Percentiles rank a stretch among this genome's conserved stretches.
phyloP scores from a whole-genome alignment of 306 rosid species.

The Macrotyloma uniflorum region DNA sequence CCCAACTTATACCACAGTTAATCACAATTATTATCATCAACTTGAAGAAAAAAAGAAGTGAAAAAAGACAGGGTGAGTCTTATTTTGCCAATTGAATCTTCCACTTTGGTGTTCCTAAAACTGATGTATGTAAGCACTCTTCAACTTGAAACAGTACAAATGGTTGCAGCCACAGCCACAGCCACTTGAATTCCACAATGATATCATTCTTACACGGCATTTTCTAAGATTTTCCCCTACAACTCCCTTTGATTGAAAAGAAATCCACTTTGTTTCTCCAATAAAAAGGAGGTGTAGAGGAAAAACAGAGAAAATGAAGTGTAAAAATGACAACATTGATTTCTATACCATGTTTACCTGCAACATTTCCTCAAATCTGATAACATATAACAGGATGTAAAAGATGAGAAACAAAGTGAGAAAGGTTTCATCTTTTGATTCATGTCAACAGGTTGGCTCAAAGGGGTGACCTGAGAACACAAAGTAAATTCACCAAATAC shows the following conservation, averaged over 20 bases:
- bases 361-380: constrained; percentile 22
- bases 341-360: neutral
- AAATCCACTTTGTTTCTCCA: neutral
- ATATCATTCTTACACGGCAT: constrained; percentile 1
- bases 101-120: no score
- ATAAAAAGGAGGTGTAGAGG: constrained; percentile 10
- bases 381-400: neutral
- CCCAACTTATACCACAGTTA: neutral
- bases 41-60: neutral
- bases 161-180: neutral
- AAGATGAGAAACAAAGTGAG: neutral
- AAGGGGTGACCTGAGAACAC: constrained; percentile 62
- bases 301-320: constrained; percentile 24
- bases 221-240: constrained; percentile 33
- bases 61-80: neutral
- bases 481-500: constrained; percentile 28
- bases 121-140: neutral
- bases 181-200: constrained; percentile 6
- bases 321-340: constrained; percentile 32
- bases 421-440: neutral
- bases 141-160: neutral
- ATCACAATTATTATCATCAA: neutral
- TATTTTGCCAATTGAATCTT: neutral
- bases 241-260: constrained; percentile 42
- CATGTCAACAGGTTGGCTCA: constrained; percentile 34